Conservation (phyloP, 192 early-diverging fungal species). For the Backusella morwellensis region DNA sequence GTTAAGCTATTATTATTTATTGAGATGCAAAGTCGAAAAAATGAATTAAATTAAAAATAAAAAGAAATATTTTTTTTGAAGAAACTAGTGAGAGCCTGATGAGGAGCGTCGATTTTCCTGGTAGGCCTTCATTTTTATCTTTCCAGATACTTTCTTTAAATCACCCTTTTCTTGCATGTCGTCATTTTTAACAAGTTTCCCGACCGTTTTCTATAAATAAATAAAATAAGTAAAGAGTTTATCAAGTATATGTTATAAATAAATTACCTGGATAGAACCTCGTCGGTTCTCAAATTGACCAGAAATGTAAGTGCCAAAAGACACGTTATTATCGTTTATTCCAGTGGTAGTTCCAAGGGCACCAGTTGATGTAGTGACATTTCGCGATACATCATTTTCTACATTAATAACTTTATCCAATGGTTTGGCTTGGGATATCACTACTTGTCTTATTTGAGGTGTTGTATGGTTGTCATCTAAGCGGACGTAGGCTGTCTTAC, state of each 20-base stretch:
- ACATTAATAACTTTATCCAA: not conserved
- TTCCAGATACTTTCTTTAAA: slow-evolving; percentile 4
- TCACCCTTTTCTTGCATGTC: not conserved
- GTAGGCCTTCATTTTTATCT: not conserved
- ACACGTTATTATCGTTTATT: not conserved
- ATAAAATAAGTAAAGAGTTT: not conserved
- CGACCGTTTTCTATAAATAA: not conserved
- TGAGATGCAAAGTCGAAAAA: not conserved
- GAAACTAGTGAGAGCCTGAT: not conserved
- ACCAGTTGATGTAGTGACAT: not conserved
- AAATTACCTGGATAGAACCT: not conserved
- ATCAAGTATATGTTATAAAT: not conserved
- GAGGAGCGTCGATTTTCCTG: not conserved
- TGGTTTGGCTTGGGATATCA: not conserved
- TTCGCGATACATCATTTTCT: not conserved
- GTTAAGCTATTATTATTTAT: not conserved
- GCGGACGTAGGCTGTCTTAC: not conserved
- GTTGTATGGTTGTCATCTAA: not conserved
- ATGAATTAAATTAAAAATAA: not conserved
- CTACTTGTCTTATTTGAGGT: not conserved
- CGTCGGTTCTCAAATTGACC: not conserved
- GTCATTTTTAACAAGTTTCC: slow-evolving; percentile 1
- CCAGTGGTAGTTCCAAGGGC: not conserved
- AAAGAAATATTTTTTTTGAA: not conserved
- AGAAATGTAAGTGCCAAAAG: not conserved